Evolutionary conservation across 2,329 filamentous ascomycete species (phyloP), one percentile per base, ranked within the genome.

Genomic region (Venturia effusa): DNA sequence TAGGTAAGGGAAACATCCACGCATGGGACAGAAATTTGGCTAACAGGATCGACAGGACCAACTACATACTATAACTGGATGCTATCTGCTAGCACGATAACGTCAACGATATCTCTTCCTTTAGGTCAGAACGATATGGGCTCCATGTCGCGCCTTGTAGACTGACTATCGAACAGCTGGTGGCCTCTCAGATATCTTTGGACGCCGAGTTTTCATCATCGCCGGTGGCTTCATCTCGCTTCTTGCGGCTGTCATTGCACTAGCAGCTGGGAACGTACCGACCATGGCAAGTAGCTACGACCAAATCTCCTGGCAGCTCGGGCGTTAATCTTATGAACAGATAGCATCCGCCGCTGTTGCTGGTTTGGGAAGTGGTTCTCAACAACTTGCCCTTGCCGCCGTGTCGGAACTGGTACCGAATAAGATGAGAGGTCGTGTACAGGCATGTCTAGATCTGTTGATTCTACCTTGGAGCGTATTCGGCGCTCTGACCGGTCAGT

Each of bases 41-140:
- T 41, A 4, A 41, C 37, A n/a, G 8, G 6, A 61, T 19, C 22
- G 17, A 34, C 34, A 66, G 65, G 65, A 22, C 65, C 65, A 32
- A 65, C 51, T 32, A 63, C 59, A 19, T 65, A 65, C 41, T 66
- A 66, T 54, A 66, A 65, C 32, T 66, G 65, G 65, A 63, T 66
- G 34, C 24, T 65, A 2, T 34, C 55, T 15, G 57, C 64, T 11
- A 22, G 43, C 24, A 63, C 59, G 8, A 63, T 66, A 27, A 48
- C 51, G 11, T 40, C 62, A 27, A 45, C 65, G 5, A 59, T 66
- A 10, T 34, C 57, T 19, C 32, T 66, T 4, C 62, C 64, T 13
- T 24, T 66, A 17, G 45, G 45, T 51, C 10, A 51, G 45, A 22
- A 51, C 45, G n/a, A 51, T 24, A 1, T 8, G 24, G 24, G 24